These are phyloP conservation scores for Penicillium sp. DNA, from an alignment of 2,329 filamentous ascomycete species.

Conservation along the genomic window DNA sequence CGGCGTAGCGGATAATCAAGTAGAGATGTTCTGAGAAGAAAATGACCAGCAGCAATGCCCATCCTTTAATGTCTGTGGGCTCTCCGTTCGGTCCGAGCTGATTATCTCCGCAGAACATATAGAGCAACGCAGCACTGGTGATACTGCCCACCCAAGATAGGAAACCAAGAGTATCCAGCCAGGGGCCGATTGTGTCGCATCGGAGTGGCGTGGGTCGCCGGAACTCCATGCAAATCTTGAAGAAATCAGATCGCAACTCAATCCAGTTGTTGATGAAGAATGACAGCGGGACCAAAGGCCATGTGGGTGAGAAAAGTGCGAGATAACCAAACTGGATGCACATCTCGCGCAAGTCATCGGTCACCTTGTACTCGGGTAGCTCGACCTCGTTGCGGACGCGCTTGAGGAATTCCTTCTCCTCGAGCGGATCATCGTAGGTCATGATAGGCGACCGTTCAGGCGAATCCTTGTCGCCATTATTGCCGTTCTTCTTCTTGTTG, in stretches of 20 bases:
- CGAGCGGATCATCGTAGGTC: slow-evolving; percentile 68
- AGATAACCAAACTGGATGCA: slow-evolving; percentile 89
- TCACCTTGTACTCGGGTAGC: slow-evolving; percentile 88
- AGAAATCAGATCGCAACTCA: slow-evolving; percentile 88
- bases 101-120: slow-evolving; percentile 76
- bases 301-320: slow-evolving; percentile 88
- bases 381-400: slow-evolving; percentile 85
- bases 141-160: slow-evolving; percentile 92
- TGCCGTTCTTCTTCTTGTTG: slow-evolving; percentile 38
- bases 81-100: slow-evolving; percentile 53
- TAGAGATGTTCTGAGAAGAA: slow-evolving; percentile 90
- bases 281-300: slow-evolving; percentile 86
- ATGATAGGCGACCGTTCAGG: slow-evolving; percentile 46
- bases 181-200: slow-evolving; percentile 92
- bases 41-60: slow-evolving; percentile 81
- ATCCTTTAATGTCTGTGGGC: slow-evolving; percentile 71
- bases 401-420: slow-evolving; percentile 81
- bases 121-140: slow-evolving; percentile 85
- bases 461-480: slow-evolving; percentile 33
- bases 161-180: slow-evolving; percentile 87
- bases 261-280: slow-evolving; percentile 98
- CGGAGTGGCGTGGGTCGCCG: slow-evolving; percentile 87
- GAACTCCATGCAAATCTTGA: slow-evolving; percentile 93
- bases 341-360: slow-evolving; percentile 92
- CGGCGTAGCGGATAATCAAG: slow-evolving; percentile 74